Evolutionary conservation across 495 filamentous ascomycete genomes (phyloP), one percentile per base, ranked within the genome.

Genomic region (Hypoxylon intermedium): DNA sequence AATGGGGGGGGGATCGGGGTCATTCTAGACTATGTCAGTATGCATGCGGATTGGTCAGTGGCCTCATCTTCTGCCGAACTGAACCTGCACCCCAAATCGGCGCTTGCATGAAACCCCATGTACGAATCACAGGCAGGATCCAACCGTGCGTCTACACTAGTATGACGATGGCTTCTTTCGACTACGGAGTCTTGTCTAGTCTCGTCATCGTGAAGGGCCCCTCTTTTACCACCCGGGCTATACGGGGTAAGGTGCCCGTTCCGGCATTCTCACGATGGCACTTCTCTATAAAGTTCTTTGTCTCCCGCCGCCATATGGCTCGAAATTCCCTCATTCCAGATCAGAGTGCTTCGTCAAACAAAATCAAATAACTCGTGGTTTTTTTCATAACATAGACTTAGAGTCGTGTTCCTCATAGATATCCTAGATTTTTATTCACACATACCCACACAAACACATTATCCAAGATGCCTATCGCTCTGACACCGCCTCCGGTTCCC

Each of bases 401-500:
- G 21, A 37, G 28, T 37, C 26, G 20, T 51, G 3, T 53, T 24
- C 11, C 18, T 38, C n/a, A 18, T 42, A 41, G 34, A 47, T 12
- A 62, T 36, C 46, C 38, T 6, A 42, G 9, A 38, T 26, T 12
- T 19, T 13, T 7, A 13, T 26, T 44, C 12, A 44, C 12, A 33
- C 50, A 31, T 9, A 48, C 34, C 33, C 44, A 49, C 23, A 50
- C 23, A 37, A 0, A 49, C n/a, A 24, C 2, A 53, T 34, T 34
- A 50, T 40, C 43, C 67, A 65, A 67, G 5, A 77, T 77, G 69
- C 73, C 74, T 68, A 45, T 63, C 49, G 68, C 73, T 15, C 53
- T 74, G 19, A 63, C 67, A 12, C 58, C 60, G 31, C 65, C 67
- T 38, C 45, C 60, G 7, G 45, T 68, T 19, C 48, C 55, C 52